Evolutionary conservation across 495 filamentous ascomycete species (phyloP), one percentile per base, ranked within the genome.

Genomic region (Clavariopsis aquatica): DNA sequence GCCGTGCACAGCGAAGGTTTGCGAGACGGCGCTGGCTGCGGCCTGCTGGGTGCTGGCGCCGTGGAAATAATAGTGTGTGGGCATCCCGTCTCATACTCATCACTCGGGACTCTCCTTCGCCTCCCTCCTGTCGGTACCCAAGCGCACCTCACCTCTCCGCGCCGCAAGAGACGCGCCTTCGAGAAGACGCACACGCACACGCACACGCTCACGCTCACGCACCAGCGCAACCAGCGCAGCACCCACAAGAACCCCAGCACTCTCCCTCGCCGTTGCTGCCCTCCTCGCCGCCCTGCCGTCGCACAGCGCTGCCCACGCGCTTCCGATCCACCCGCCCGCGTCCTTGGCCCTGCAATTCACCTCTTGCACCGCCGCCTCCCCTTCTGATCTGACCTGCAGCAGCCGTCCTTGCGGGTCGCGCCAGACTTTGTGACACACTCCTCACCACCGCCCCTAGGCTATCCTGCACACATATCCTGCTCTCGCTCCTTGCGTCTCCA

Each of bases 51-150:
- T 38, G 15, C 52, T 29, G 54, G 34, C 52, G 45, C 38, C 57
- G 57, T 60, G 57, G 45, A 52, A 65, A 65, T 65, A 65, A 56
- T 57, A 58, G 53, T 49, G 54, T 45, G 62, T 58, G 53, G 28
- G 41, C 46, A 27, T 65, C 62, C 62, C 62, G 62, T 53, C 54
- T 53, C 62, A 27, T n/a, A 57, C 51, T 57, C 45, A 41, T 61
- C 58, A 10, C 17, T 61, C 58, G 60, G 59, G 59, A 66, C 56
- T 27, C 47, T 29, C 63, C 31, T 60, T 62, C 64, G 64, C 63
- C 26, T 66, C 57, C 63, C 49, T 60, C 24, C 38, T 56, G 49
- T 62, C 60, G 60, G 60, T 54, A 62, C 51, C 38, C 58, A 61
- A 61, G 58, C 58, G 58, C 57, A 60, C 57, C 45, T 51, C 45